Evolutionary conservation across 306 rosid species (phyloP).

Genomic region (Comarum palustre): DNA sequence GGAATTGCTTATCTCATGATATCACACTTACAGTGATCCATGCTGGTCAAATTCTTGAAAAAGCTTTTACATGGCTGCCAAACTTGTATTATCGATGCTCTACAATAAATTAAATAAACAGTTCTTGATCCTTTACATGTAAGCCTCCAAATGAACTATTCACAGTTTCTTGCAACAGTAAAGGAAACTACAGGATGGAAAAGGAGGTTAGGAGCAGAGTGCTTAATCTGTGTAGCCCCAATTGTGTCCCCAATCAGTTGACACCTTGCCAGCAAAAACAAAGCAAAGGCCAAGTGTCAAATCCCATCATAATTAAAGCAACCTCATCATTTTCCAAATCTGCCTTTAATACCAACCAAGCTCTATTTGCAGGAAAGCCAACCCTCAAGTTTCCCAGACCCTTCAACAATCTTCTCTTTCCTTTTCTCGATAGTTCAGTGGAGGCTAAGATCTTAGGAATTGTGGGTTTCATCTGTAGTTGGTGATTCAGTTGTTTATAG

Average conservation of each 20-base stretch:
- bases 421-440: slow-evolving; percentile 12
- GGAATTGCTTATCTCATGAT: neutral
- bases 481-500: neutral
- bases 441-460: slow-evolving; percentile 1
- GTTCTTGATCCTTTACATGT: neutral
- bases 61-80: neutral
- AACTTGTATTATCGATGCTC: neutral
- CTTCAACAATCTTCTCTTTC: neutral
- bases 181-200: neutral
- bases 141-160: neutral
- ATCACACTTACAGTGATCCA: neutral
- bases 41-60: neutral
- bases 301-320: slow-evolving; percentile 31
- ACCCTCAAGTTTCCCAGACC: neutral
- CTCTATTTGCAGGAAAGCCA: neutral
- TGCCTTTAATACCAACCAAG: slow-evolving; percentile 18
- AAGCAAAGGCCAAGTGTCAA: slow-evolving; percentile 40
- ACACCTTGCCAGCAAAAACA: slow-evolving; percentile 31
- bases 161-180: neutral
- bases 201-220: neutral
- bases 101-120: neutral
- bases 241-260: slow-evolving; percentile 2
- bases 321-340: slow-evolving; percentile 32
- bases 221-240: neutral
- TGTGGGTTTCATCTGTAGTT: neutral